Evolutionary conservation across 1,284 basidiomycete species (phyloP), one percentile per base, ranked within the genome.

Genomic region (Taiwanofungus camphoratus): DNA sequence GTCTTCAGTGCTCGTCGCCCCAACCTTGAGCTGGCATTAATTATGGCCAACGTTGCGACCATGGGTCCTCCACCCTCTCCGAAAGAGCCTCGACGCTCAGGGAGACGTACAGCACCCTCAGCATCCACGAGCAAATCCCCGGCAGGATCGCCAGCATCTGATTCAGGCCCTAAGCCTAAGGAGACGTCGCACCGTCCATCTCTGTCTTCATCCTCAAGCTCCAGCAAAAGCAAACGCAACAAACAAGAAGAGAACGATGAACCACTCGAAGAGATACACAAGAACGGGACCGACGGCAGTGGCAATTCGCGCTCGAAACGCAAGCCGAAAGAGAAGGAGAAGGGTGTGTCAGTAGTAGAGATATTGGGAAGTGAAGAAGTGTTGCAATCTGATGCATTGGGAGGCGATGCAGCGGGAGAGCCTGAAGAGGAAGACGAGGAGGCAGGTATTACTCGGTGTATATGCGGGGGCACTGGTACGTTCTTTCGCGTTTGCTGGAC

Each of bases 391-490:
- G 57, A 57, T 52, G 60, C 65, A 39, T 40, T 55, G 21, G 55
- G 64, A 27, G 61, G 62, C n/a, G 65, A 67, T 24, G 58, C 55
- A 5, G 56, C 61, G 24, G 65, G 64, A 15, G 70, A 65, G 32
- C 54, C 54, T 8, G 57, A 62, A 21, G 66, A 66, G 21, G 71
- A 81, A 47, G 76, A 67, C 15, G 77, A 78, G 31, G 85, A 91
- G 53, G 78, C 82, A 50, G 85, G 88, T 24, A 77, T 95, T 48
- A 98, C 94, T 55, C 83, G 95, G 51, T 99, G 95, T 67, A 81
- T 97, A 32, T 99, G 95, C 70, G 89, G 89, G 46, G 86, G 82
- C 63, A 79, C 82, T 55, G 89, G 91, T 94, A 60, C 60, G 84
- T 71, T 39, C 50, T 38, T 41, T 48, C 43, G 47, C 42, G 46